phyloP scores from a whole-genome alignment of 345 rosid genomes.

The Aquilaria sinensis region DNA sequence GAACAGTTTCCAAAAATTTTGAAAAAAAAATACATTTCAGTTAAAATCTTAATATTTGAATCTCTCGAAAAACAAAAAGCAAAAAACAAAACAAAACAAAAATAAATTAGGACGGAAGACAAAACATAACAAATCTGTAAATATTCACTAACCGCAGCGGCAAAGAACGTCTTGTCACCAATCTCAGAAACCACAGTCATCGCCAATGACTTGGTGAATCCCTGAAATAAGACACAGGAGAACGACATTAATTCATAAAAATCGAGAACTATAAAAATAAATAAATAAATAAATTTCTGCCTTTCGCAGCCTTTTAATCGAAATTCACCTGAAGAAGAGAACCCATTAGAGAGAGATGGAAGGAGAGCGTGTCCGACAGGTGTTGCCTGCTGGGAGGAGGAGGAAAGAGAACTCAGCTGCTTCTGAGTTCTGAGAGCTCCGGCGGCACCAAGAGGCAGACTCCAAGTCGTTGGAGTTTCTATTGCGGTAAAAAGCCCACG shows the following conservation, averaged over 20 bases:
- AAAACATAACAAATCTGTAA: neutral
- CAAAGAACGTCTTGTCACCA: constrained; percentile 98
- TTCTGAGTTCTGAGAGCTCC: too few species aligned
- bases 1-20: too few species aligned
- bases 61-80: too few species aligned
- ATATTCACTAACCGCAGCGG: constrained; percentile 75
- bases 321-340: constrained; percentile 52
- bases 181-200: constrained; percentile 97
- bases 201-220: constrained; percentile 91
- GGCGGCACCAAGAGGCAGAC: too few species aligned
- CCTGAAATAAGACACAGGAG: constrained; percentile 33
- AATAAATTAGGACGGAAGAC: neutral
- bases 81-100: too few species aligned
- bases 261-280: neutral
- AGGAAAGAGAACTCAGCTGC: too few species aligned
- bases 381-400: neutral
- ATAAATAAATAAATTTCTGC: neutral
- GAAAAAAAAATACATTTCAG: too few species aligned
- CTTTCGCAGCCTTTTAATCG: neutral
- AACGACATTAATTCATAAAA: constrained; percentile 2
- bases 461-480: too few species aligned
- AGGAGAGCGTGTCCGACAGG: neutral
- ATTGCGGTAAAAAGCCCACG: too few species aligned
- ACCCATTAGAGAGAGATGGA: constrained; percentile 30
- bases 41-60: too few species aligned